Percentiles rank a stretch among this genome's conserved stretches.
phyloP scores from a whole-genome alignment of 2,329 filamentous ascomycete species.

The Fusarium pseudonygamai region DNA sequence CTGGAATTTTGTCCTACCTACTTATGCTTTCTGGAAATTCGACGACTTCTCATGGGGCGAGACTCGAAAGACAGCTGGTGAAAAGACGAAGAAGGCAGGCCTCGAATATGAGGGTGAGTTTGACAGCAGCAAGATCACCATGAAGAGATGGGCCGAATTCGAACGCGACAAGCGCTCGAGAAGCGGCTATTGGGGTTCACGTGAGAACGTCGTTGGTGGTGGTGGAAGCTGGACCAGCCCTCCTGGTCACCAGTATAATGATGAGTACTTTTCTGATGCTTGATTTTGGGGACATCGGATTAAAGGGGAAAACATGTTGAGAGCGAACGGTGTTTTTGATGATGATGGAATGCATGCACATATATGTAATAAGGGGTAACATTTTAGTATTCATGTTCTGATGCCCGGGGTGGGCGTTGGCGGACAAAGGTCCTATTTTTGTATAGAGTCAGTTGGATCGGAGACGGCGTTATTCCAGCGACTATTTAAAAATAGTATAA shows the following conservation, averaged over 20 bases:
- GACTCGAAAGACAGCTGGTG: conserved; percentile 92
- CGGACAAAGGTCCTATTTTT: conserved; percentile 26
- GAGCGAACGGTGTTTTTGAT: conserved; percentile 34
- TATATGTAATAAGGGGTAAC: conserved; percentile 40
- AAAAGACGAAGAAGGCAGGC: conserved; percentile 86
- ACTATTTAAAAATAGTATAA: conserved; percentile 35
- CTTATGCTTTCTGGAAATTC: conserved; percentile 99
- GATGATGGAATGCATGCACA: conserved; percentile 33
- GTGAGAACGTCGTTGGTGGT: conserved; percentile 60
- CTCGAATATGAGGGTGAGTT: conserved; percentile 95
- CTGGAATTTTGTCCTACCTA: conserved; percentile 96
- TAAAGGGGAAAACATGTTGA: conserved; percentile 29
- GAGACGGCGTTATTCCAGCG: conserved; percentile 35
- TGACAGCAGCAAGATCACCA: conserved; percentile 98
- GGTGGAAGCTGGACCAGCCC: conserved; percentile 56
- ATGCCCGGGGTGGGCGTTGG: conserved; percentile 15
- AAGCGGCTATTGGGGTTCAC: conserved; percentile 61
- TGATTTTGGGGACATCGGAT: conserved; percentile 42
- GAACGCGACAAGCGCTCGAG: conserved; percentile 71
- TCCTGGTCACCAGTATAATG: conserved; percentile 58
- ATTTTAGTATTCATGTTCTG: conserved; percentile 36
- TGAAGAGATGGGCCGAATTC: conserved; percentile 99
- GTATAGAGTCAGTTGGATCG: conserved; percentile 39
- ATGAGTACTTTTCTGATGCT: conserved; percentile 66
- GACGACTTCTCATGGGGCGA: conserved; percentile 99